A percentile compares a stretch with the other conserved stretches of the same genome.
These are phyloP conservation scores for Nicotiana otophora DNA, from an alignment of 257 asterid species.

Conservation along the genomic window DNA sequence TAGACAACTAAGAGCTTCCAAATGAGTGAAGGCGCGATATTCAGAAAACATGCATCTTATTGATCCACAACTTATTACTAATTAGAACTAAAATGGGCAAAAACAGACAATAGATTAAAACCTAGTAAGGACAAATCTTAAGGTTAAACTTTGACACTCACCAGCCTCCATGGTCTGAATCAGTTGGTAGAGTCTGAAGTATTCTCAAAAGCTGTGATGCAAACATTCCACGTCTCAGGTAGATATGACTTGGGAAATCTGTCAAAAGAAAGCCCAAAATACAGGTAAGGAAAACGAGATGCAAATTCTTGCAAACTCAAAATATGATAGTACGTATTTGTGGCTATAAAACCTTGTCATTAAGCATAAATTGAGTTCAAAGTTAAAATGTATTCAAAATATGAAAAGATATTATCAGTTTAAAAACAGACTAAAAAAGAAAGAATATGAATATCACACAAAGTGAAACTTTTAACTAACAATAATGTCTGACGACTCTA, in stretches of 20 bases:
- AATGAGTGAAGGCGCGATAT: not conserved
- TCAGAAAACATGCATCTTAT: not conserved
- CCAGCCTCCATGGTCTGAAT: conserved; percentile 44
- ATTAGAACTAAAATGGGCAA: not conserved
- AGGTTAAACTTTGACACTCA: conserved; percentile 19
- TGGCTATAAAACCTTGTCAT: too few species aligned
- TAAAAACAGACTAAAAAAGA: too few species aligned
- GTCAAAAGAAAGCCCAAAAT: not conserved
- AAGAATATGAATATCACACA: too few species aligned
- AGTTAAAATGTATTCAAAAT: too few species aligned
- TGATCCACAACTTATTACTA: not conserved
- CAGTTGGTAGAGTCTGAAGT: conserved; percentile 46
- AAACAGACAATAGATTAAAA: too few species aligned
- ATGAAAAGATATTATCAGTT: too few species aligned
- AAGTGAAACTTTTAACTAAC: too few species aligned
- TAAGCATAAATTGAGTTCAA: too few species aligned
- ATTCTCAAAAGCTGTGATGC: conserved; percentile 52
- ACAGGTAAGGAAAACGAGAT: not conserved
- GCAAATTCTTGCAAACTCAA: not conserved
- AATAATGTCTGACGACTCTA: too few species aligned
- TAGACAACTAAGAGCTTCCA: not conserved
- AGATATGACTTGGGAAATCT: conserved; percentile 3
- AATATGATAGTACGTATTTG: not conserved
- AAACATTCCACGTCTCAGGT: conserved; percentile 39
- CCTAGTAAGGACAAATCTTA: not conserved